These are phyloP conservation scores for Globisporangium sylvaticum DNA, from an alignment of 352 stramenopile species.

Conservation along the genomic window DNA sequence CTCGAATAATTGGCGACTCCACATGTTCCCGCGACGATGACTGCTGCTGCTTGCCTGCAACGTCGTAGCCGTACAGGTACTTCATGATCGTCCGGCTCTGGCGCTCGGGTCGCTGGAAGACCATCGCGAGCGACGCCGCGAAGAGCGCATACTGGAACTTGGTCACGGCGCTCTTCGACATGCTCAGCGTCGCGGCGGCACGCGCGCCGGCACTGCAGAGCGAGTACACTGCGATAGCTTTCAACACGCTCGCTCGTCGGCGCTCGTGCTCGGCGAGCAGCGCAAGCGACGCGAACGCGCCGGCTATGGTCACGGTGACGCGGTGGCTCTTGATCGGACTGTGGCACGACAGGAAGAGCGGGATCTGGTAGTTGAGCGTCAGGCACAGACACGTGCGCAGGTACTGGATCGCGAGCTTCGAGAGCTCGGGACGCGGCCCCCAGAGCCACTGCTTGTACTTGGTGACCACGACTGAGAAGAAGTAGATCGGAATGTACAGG, in stretches of 20 bases:
- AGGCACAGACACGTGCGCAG: constrained; percentile 54
- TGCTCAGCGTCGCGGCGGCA: constrained; percentile 17
- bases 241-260: constrained; percentile 50
- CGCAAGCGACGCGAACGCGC: constrained; percentile 36
- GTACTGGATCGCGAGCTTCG: constrained; percentile 36
- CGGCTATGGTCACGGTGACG: constrained; percentile 30
- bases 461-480: constrained; percentile 40
- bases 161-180: constrained; percentile 18
- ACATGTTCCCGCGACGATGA: background rate
- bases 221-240: constrained; percentile 53
- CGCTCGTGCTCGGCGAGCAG: constrained; percentile 49
- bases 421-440: constrained; percentile 40
- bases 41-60: background rate
- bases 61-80: constrained; percentile 51
- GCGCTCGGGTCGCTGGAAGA: constrained; percentile 42
- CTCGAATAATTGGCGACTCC: background rate
- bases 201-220: constrained; percentile 31
- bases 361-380: constrained; percentile 58
- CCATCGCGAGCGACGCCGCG: constrained; percentile 30
- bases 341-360: constrained; percentile 47
- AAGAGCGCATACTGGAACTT: constrained; percentile 40
- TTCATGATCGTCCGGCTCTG: constrained; percentile 45
- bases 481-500: constrained; percentile 68
- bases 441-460: constrained; percentile 65
- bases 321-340: constrained; percentile 31